phyloP scores from a whole-genome alignment of 2,329 filamentous ascomycete genomes.

The Cytospora chrysosperma region DNA sequence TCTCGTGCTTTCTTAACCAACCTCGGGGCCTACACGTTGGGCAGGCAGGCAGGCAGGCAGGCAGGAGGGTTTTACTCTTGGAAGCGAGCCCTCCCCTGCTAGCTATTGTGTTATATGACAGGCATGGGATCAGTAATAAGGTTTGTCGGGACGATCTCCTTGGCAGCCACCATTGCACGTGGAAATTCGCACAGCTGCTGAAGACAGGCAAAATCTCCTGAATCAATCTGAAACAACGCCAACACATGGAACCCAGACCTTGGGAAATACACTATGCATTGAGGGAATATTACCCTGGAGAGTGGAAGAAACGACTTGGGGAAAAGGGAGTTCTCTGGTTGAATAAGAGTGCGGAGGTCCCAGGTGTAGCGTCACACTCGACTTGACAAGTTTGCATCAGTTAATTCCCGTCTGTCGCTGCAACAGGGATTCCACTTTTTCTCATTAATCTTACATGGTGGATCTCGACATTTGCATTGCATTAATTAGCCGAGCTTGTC shows the following conservation, averaged over 20 bases:
- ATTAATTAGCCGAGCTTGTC: background rate
- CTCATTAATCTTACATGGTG: slow-evolving; percentile 8
- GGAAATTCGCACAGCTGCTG: slow-evolving; percentile 3
- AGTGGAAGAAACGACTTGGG: background rate
- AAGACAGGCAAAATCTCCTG: background rate
- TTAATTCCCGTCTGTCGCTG: background rate
- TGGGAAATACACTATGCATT: background rate
- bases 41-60: too few species aligned
- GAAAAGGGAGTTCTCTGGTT: background rate
- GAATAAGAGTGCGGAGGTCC: background rate
- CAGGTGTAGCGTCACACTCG: slow-evolving; percentile 11
- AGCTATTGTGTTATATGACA: slow-evolving; percentile 11
- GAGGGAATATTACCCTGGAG: background rate
- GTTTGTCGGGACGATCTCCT: background rate
- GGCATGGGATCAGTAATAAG: slow-evolving; percentile 7
- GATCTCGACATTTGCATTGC: slow-evolving; percentile 14
- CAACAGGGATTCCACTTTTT: slow-evolving; percentile 21
- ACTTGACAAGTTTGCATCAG: slow-evolving; percentile 18
- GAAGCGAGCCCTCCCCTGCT: background rate
- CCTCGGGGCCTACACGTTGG: too few species aligned
- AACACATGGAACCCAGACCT: slow-evolving; percentile 1
- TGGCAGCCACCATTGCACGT: slow-evolving; percentile 3
- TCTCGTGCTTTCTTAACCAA: too few species aligned
- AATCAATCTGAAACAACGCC: slow-evolving; percentile 5
- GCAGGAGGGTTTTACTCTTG: background rate